A percentile compares a stretch with the other conserved stretches of the same genome.
Evolutionary conservation across 192 early-diverging fungal genomes (phyloP).

Genomic region (Chytriomyces sp.): DNA sequence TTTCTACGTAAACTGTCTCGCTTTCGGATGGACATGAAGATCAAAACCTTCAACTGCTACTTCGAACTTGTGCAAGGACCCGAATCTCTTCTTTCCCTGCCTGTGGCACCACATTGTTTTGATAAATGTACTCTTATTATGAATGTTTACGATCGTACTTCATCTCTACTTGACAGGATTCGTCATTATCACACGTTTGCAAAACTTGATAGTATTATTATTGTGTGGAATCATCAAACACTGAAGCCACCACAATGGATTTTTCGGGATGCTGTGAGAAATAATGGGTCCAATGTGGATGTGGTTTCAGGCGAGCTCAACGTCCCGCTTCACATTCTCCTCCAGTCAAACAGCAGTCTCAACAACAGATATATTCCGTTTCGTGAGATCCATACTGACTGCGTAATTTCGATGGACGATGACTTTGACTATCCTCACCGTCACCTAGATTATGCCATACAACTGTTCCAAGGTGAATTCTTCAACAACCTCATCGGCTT

Average conservation of each 20-base stretch:
- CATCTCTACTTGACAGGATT: constrained; percentile 20
- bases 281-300: not conserved
- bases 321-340: constrained; percentile 31
- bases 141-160: constrained; percentile 32
- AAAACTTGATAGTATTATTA: constrained; percentile 26
- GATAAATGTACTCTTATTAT: constrained; percentile 40
- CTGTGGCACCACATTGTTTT: not conserved
- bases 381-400: constrained; percentile 35
- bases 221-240: constrained; percentile 42
- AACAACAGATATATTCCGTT: constrained; percentile 41
- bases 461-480: constrained; percentile 31
- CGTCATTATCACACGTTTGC: constrained; percentile 31
- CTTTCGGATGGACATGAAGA: not conserved
- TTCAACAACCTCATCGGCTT: constrained; percentile 33
- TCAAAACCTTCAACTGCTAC: constrained; percentile 2
- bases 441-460: constrained; percentile 31
- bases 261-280: not conserved
- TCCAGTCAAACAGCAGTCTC: constrained; percentile 26
- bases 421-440: constrained; percentile 41
- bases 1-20: not conserved
- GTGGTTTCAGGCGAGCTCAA: not conserved
- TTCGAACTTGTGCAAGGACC: not conserved
- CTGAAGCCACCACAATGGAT: constrained; percentile 22
- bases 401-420: constrained; percentile 42
- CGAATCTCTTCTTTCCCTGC: not conserved